A percentile compares a stretch with the other conserved stretches of the same genome.
These are phyloP conservation scores for Fraxinus paxiana DNA, from an alignment of 305 asterid genomes.

Conservation along the genomic window DNA sequence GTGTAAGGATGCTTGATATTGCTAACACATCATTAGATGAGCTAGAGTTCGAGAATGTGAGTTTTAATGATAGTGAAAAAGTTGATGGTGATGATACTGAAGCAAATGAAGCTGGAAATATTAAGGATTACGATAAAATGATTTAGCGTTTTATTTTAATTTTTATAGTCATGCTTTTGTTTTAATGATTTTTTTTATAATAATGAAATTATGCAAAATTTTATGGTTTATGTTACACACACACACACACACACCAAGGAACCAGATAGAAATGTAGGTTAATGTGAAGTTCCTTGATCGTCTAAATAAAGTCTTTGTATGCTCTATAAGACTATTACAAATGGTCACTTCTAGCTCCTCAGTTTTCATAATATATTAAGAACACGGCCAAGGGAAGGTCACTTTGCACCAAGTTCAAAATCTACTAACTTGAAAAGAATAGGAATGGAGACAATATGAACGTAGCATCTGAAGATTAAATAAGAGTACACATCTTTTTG, in stretches of 20 bases:
- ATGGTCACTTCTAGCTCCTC: neutral
- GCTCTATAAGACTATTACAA: neutral
- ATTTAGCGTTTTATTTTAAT: neutral
- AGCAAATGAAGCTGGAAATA: neutral
- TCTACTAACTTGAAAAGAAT: neutral
- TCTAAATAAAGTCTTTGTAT: neutral
- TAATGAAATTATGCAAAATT: neutral
- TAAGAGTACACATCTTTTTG: neutral
- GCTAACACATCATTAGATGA: neutral
- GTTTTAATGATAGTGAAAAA: neutral
- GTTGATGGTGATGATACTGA: neutral
- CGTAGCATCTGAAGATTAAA: neutral
- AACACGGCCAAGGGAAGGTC: neutral
- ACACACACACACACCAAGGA: neutral
- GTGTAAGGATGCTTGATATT: neutral
- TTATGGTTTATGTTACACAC: neutral
- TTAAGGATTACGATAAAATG: neutral
- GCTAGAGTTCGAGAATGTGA: neutral
- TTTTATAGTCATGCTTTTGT: neutral
- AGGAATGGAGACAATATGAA: neutral
- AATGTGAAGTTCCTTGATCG: neutral
- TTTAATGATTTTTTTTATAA: neutral
- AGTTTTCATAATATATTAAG: neutral
- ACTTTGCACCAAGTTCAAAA: neutral
- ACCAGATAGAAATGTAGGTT: neutral